Conservation (phyloP, 495 filamentous ascomycete species). For the Mycothermus thermophilus region DNA sequence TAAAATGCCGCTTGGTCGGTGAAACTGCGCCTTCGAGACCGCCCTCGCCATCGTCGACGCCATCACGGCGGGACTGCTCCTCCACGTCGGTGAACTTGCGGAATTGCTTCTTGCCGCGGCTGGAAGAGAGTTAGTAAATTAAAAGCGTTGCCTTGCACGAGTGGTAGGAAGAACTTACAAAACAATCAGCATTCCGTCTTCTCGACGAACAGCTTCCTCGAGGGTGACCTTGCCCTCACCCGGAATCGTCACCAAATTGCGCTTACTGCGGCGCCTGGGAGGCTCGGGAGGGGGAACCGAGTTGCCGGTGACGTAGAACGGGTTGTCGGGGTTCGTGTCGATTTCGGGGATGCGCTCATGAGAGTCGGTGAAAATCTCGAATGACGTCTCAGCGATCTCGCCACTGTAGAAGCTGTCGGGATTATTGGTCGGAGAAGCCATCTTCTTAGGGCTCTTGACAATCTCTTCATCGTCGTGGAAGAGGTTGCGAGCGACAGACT, state of each 20-base stretch:
- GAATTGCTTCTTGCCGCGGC: constrained; percentile 84
- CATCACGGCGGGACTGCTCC: constrained; percentile 13
- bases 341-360: constrained; percentile 69
- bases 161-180: constrained; percentile 63
- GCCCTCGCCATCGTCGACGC: constrained; percentile 32
- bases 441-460: constrained; percentile 46
- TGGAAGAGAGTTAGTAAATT: constrained; percentile 25
- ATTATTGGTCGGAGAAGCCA: constrained; percentile 40
- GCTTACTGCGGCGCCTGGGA: constrained; percentile 29
- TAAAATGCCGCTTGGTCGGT: constrained; percentile 41
- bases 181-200: constrained; percentile 69
- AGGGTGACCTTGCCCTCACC: constrained; percentile 43
- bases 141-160: no score
- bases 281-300: constrained; percentile 16
- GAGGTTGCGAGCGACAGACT: constrained; percentile 57
- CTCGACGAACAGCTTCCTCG: constrained; percentile 47
- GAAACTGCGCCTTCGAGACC: constrained; percentile 31
- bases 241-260: constrained; percentile 31
- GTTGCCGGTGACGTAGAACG: constrained; percentile 45
- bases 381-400: constrained; percentile 35
- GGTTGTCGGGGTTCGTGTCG: constrained; percentile 54
- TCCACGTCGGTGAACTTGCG: constrained; percentile 41
- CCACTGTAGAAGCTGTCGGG: constrained; percentile 57
- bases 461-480: constrained; percentile 45
- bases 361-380: constrained; percentile 81